phyloP scores from a whole-genome alignment of 352 stramenopile genomes.

The Blastocystis sp. region DNA sequence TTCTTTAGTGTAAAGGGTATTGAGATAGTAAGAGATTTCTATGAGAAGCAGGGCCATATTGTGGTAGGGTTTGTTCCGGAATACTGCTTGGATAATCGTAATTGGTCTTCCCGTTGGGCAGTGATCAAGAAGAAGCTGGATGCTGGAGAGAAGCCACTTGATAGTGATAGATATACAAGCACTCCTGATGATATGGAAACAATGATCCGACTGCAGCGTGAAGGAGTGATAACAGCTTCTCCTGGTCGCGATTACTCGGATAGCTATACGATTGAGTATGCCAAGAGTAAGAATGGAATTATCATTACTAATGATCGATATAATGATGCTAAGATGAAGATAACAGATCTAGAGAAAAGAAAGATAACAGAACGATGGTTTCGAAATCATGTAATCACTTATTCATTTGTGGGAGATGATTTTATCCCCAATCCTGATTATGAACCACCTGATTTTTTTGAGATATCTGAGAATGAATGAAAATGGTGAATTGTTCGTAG shows the following conservation, averaged over 20 bases:
- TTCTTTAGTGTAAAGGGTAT: conserved; percentile 77
- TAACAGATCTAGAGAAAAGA: conserved; percentile 74
- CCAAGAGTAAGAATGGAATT: conserved; percentile 76
- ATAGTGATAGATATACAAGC: neutral
- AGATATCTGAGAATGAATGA: neutral
- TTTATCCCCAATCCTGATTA: conserved; percentile 81
- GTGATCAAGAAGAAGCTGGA: neutral
- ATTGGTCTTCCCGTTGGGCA: neutral
- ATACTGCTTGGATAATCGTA: conserved; percentile 14
- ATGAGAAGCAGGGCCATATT: neutral
- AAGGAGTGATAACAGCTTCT: neutral
- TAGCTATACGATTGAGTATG: conserved; percentile 81
- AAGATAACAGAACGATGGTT: conserved; percentile 76
- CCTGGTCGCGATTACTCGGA: conserved; percentile 80
- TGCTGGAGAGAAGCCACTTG: neutral
- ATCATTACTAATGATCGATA: conserved; percentile 83
- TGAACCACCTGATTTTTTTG: conserved; percentile 69
- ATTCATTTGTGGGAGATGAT: conserved; percentile 79
- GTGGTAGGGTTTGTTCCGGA: conserved; percentile 19
- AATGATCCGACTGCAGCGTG: neutral
- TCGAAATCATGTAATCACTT: conserved; percentile 77
- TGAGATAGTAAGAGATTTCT: conserved; percentile 73
- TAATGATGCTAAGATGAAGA: conserved; percentile 78
- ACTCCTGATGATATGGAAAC: neutral
- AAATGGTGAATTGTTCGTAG: too few relatives aligned